phyloP scores from a whole-genome alignment of 1,284 basidiomycete genomes.

The Grifola frondosa region DNA sequence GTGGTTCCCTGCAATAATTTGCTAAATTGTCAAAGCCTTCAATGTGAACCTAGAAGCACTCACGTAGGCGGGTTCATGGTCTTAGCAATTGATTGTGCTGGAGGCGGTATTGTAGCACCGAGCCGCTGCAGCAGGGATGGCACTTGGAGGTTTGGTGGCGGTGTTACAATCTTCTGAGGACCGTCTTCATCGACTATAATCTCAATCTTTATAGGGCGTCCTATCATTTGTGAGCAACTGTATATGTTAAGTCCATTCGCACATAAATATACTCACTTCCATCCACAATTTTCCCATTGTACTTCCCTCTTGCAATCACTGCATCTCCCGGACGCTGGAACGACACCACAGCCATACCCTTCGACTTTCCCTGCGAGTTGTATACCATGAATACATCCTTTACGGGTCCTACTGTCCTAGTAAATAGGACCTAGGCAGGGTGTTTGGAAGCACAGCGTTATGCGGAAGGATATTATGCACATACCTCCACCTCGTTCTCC shows the following conservation, averaged over 20 bases:
- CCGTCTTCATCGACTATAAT: slow-evolving; percentile 50
- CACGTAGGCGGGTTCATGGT: no score
- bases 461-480: slow-evolving; percentile 18
- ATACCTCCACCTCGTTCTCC: slow-evolving; percentile 67
- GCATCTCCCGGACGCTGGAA: slow-evolving; percentile 66
- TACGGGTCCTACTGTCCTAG: slow-evolving; percentile 70
- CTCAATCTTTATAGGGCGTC: slow-evolving; percentile 68
- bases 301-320: slow-evolving; percentile 56
- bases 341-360: slow-evolving; percentile 71
- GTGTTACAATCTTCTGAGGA: slow-evolving; percentile 12
- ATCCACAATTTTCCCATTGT: slow-evolving; percentile 73
- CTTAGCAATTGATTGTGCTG: slow-evolving; percentile 4
- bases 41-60: no score
- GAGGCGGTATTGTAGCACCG: slow-evolving; percentile 13
- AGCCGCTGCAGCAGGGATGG: slow-evolving; percentile 41
- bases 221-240: slow-evolving; percentile 34
- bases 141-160: slow-evolving; percentile 17
- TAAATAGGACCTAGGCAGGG: slow-evolving; percentile 59
- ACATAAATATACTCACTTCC: slow-evolving; percentile 51
- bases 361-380: slow-evolving; percentile 68
- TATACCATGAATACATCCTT: slow-evolving; percentile 68
- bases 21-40: no score
- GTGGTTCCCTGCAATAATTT: no score
- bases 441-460: background rate
- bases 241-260: no score